Percentiles rank a stretch among this genome's conserved stretches.
Evolutionary conservation across 805 yeast species (phyloP).

Genomic region (Candida glaebosa): DNA sequence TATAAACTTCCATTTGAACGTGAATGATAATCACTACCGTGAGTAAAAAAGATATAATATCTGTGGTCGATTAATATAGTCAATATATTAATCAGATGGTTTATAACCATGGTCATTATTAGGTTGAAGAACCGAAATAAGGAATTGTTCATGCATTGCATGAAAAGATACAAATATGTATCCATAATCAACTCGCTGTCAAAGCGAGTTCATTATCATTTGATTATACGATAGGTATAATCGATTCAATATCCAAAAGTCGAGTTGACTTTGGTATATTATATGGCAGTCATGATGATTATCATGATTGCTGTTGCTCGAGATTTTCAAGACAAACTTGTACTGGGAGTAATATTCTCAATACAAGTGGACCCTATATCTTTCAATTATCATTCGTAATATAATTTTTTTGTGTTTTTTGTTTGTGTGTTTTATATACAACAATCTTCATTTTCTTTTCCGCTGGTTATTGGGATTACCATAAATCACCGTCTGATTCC

Average conservation of each 20-base stretch:
- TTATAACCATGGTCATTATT: background rate
- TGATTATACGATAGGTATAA: background rate
- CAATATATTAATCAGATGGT: slow-evolving; percentile 2
- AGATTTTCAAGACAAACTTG: too few relatives aligned
- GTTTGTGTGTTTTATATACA: too few relatives aligned
- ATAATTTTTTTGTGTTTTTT: too few relatives aligned
- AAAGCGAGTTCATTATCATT: background rate
- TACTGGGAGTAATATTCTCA: too few relatives aligned
- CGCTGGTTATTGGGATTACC: slow-evolving; percentile 6
- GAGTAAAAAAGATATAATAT: background rate
- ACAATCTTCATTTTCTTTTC: slow-evolving; percentile 1
- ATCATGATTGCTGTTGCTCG: too few relatives aligned
- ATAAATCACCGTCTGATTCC: slow-evolving; percentile 16
- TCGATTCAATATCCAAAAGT: too few relatives aligned
- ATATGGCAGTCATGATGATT: too few relatives aligned
- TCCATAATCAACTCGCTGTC: background rate
- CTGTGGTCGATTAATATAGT: slow-evolving; percentile 1
- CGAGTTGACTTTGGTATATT: too few relatives aligned
- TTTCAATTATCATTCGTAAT: background rate
- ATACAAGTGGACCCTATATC: too few relatives aligned
- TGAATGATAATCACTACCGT: slow-evolving; percentile 5
- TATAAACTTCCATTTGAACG: slow-evolving; percentile 1
- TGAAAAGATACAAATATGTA: background rate
- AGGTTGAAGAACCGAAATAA: background rate
- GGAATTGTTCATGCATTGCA: background rate